Evolutionary conservation across 2,329 filamentous ascomycete species (phyloP).

Genomic region (Triangularia verruculosa): DNA sequence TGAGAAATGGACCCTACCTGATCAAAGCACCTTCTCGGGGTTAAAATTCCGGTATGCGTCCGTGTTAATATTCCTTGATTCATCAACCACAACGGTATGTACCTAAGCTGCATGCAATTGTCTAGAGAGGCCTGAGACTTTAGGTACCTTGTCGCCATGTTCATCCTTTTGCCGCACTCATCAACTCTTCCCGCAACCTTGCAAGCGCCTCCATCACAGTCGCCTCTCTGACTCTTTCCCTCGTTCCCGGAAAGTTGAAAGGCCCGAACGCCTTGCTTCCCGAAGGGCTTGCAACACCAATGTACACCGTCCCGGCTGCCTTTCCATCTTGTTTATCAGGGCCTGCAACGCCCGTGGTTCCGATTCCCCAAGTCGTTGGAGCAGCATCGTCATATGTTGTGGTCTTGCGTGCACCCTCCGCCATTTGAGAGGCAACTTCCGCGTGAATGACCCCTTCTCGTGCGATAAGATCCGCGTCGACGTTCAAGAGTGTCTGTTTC

Average conservation of each 20-base stretch:
- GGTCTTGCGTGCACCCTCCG: constrained; percentile 9
- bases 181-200: constrained; percentile 18
- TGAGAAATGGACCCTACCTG: too few species aligned
- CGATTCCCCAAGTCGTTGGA: constrained; percentile 28
- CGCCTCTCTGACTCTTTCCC: constrained; percentile 26
- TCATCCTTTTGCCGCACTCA: neutral
- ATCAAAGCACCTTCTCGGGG: too few species aligned
- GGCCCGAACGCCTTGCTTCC: constrained; percentile 23
- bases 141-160: neutral
- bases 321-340: constrained; percentile 30
- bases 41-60: too few species aligned
- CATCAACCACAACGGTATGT: too few species aligned
- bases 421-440: constrained; percentile 28
- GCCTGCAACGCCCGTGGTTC: constrained; percentile 30
- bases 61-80: too few species aligned
- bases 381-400: constrained; percentile 14
- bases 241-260: constrained; percentile 25
- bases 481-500: constrained; percentile 31
- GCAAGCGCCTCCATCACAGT: constrained; percentile 25
- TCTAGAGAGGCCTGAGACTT: neutral
- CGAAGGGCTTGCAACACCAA: constrained; percentile 21
- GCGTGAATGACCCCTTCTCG: constrained; percentile 28
- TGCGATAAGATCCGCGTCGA: constrained; percentile 25
- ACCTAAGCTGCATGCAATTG: too few species aligned
- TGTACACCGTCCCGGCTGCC: constrained; percentile 26